Percentiles rank a stretch among this genome's conserved stretches.
phyloP scores from a whole-genome alignment of 139 green algal species.

The Tetradesmus obliquus region DNA sequence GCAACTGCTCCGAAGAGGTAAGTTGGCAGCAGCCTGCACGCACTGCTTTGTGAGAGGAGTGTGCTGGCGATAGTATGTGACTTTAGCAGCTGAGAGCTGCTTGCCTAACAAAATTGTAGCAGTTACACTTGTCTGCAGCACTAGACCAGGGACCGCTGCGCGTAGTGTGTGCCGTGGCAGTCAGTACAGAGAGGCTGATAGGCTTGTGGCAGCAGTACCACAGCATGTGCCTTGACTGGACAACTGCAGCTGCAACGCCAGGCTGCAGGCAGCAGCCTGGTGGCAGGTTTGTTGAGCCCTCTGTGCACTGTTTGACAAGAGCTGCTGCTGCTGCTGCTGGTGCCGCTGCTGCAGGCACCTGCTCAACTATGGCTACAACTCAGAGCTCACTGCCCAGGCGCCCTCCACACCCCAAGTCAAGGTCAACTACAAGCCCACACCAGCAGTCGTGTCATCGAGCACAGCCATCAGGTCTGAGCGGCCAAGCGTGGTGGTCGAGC shows the following conservation, averaged over 20 bases:
- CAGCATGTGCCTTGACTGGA: background rate
- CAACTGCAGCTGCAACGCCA: background rate
- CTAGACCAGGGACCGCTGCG: background rate
- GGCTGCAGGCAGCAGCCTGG: background rate
- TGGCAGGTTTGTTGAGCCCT: background rate
- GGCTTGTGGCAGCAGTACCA: background rate
- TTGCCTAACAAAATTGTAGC: background rate
- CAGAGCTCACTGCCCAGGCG: background rate
- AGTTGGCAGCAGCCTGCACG: background rate
- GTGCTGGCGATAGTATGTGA: background rate
- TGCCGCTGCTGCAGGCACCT: background rate
- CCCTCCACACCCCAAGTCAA: background rate
- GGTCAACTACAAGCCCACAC: background rate
- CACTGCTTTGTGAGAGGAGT: too few relatives aligned
- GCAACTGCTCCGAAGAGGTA: background rate
- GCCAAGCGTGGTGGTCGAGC: background rate
- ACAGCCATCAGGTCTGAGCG: background rate
- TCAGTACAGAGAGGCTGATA: background rate
- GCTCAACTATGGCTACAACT: conserved; percentile 12
- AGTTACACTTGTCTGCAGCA: background rate
- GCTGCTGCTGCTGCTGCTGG: background rate
- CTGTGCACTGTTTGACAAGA: background rate
- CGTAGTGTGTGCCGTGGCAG: background rate
- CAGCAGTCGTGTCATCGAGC: background rate
- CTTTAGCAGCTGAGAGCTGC: background rate